Evolutionary conservation across 805 yeast genomes (phyloP).

Genomic region (Candida mattraensis): DNA sequence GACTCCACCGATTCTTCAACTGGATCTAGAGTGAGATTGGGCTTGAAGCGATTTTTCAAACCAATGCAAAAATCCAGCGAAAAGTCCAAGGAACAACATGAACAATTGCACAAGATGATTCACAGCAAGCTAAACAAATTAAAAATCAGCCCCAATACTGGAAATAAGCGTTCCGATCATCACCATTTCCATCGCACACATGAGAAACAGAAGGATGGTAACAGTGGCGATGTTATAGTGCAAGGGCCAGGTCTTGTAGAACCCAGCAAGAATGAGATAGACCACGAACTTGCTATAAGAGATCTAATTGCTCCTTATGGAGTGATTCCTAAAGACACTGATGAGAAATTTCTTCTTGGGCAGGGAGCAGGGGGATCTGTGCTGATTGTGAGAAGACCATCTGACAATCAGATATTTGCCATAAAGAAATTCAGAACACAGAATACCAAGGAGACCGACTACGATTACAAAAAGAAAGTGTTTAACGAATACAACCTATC

Average conservation of each 20-base stretch:
- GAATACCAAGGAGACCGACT: slow-evolving; percentile 57
- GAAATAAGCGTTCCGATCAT: too few relatives aligned
- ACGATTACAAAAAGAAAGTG: slow-evolving; percentile 75
- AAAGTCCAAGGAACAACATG: slow-evolving; percentile 19
- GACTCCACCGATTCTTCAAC: slow-evolving; percentile 18
- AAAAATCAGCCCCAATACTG: slow-evolving; percentile 11
- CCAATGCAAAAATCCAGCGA: slow-evolving; percentile 14
- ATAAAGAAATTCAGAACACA: slow-evolving; percentile 81
- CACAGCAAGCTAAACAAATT: slow-evolving; percentile 19
- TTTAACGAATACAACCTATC: slow-evolving; percentile 83
- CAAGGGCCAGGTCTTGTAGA: not conserved
- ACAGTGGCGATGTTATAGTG: not conserved
- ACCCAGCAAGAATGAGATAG: slow-evolving; percentile 1
- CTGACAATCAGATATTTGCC: slow-evolving; percentile 65
- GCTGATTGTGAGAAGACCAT: slow-evolving; percentile 63
- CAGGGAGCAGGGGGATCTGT: slow-evolving; percentile 96
- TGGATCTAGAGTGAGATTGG: slow-evolving; percentile 21
- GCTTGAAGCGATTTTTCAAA: slow-evolving; percentile 47
- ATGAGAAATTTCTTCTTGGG: slow-evolving; percentile 48
- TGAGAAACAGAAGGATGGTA: too few relatives aligned
- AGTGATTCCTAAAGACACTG: slow-evolving; percentile 56
- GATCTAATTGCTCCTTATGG: slow-evolving; percentile 66
- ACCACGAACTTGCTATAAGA: slow-evolving; percentile 23
- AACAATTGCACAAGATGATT: slow-evolving; percentile 20
- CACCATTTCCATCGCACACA: slow-evolving; percentile 7